Evolutionary conservation across 2,329 filamentous ascomycete genomes (phyloP).

Genomic region (Monosporascus sp.): DNA sequence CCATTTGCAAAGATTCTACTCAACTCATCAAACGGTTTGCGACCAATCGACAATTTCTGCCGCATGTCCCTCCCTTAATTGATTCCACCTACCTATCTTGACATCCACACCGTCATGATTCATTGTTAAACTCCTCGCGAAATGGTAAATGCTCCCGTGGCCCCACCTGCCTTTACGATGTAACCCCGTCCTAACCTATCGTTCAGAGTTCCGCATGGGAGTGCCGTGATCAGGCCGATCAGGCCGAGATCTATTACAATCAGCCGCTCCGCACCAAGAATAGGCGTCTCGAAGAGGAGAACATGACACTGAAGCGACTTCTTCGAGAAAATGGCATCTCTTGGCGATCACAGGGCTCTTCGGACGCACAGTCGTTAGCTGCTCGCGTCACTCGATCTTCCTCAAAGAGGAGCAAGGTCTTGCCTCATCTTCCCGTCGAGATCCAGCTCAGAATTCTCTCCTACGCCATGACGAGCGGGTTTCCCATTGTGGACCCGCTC

Average conservation of each 20-base stretch:
- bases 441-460: constrained; percentile 47
- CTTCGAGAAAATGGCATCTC: constrained; percentile 47
- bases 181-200: not conserved
- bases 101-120: no score
- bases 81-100: no score
- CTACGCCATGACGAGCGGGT: constrained; percentile 43
- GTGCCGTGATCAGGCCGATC: constrained; percentile 47
- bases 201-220: constrained; percentile 38
- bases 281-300: constrained; percentile 42
- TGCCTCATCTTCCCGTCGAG: constrained; percentile 46
- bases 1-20: no score
- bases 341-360: constrained; percentile 35
- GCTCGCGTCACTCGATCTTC: constrained; percentile 24
- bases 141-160: no score
- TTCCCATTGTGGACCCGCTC: constrained; percentile 51
- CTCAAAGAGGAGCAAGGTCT: constrained; percentile 12
- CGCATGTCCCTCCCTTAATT: no score
- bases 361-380: not conserved
- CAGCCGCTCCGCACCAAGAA: constrained; percentile 44
- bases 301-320: constrained; percentile 44
- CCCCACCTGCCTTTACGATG: not conserved
- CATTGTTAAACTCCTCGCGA: no score
- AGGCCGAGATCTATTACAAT: constrained; percentile 43
- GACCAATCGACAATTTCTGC: no score
- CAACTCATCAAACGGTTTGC: no score